These are phyloP conservation scores for Penicillium sp. DNA, from an alignment of 2,329 filamentous ascomycete genomes.

Conservation along the genomic window DNA sequence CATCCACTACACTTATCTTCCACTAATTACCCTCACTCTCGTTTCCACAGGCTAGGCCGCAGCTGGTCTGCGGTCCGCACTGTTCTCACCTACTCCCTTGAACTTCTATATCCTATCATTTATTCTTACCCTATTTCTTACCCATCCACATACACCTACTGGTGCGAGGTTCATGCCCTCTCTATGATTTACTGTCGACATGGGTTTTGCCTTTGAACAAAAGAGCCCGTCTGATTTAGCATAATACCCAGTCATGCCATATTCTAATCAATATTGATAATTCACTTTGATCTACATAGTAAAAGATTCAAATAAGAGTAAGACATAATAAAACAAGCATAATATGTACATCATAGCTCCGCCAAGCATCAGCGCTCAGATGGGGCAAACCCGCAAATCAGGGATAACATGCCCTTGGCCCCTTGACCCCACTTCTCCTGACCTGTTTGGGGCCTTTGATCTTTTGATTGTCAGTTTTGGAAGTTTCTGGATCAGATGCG, in stretches of 20 bases:
- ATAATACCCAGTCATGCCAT: slow-evolving; percentile 25
- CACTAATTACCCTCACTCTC: slow-evolving; percentile 6
- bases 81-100: neutral
- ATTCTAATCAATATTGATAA: slow-evolving; percentile 7
- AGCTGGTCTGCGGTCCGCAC: slow-evolving; percentile 3
- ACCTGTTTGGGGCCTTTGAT: neutral
- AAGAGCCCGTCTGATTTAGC: slow-evolving; percentile 23
- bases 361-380: slow-evolving; percentile 10
- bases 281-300: neutral
- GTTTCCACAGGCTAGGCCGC: neutral
- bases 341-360: neutral
- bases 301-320: neutral
- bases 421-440: slow-evolving; percentile 16
- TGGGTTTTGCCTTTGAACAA: slow-evolving; percentile 14
- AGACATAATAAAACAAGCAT: neutral
- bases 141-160: slow-evolving; percentile 18
- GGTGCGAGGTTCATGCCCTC: slow-evolving; percentile 20
- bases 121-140: slow-evolving; percentile 1
- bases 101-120: slow-evolving; percentile 1
- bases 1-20: neutral
- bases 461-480: neutral
- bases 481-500: neutral
- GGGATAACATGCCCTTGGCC: slow-evolving; percentile 4
- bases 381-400: slow-evolving; percentile 5
- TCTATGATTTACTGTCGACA: slow-evolving; percentile 22